phyloP scores from a whole-genome alignment of 805 yeast genomes.

The Zygosaccharomyces bailii region DNA sequence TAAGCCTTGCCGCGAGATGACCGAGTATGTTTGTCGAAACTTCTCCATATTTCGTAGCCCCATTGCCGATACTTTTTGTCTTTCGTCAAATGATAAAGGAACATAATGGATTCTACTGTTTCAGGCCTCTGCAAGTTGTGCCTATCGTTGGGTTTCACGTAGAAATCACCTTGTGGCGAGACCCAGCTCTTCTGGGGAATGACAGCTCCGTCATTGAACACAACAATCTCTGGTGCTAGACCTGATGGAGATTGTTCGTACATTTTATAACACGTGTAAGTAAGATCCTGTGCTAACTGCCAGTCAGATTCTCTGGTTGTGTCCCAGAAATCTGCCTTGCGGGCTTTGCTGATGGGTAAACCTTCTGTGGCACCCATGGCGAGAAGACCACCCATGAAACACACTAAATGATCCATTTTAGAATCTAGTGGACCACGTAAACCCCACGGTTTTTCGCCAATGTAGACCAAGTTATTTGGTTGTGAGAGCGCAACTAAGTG shows the following conservation, averaged over 20 bases:
- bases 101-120: slow-evolving; percentile 83
- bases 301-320: slow-evolving; percentile 58
- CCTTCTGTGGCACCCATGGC: slow-evolving; percentile 91
- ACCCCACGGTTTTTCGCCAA: slow-evolving; percentile 78
- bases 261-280: slow-evolving; percentile 80
- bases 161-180: slow-evolving; percentile 50
- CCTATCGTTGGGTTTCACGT: slow-evolving; percentile 64
- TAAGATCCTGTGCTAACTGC: slow-evolving; percentile 66
- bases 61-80: slow-evolving; percentile 80
- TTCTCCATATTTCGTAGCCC: slow-evolving; percentile 83
- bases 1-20: slow-evolving; percentile 46
- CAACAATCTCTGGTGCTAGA: slow-evolving; percentile 82
- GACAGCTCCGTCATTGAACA: slow-evolving; percentile 55
- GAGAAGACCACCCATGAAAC: slow-evolving; percentile 85
- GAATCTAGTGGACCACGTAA: slow-evolving; percentile 54
- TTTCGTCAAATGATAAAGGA: slow-evolving; percentile 73
- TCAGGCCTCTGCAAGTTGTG: slow-evolving; percentile 93
- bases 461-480: slow-evolving; percentile 61
- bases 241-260: slow-evolving; percentile 75
- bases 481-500: slow-evolving; percentile 57
- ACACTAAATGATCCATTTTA: slow-evolving; percentile 91
- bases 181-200: slow-evolving; percentile 33
- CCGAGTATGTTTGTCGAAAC: slow-evolving; percentile 58
- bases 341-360: slow-evolving; percentile 49
- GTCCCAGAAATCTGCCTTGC: slow-evolving; percentile 55